Conservation (phyloP, 495 filamentous ascomycete species). For the Astrothelium subdiscretum region DNA sequence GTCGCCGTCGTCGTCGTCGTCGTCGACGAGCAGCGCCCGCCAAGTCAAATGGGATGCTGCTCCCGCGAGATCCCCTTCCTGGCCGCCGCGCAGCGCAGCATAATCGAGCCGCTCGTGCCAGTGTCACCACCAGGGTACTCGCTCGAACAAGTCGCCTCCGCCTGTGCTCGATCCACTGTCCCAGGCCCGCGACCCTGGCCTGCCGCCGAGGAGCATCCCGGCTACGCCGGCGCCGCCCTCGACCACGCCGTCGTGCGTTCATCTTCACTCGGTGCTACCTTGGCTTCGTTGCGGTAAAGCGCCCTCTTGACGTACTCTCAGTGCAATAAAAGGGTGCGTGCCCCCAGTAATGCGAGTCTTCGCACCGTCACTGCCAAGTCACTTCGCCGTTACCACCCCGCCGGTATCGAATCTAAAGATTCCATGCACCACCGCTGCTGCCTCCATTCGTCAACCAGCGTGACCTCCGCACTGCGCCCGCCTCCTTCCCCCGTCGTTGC, state of each 20-base stretch:
- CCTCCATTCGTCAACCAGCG: conserved; percentile 1
- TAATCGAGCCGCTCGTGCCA: background rate
- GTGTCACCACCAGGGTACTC: background rate
- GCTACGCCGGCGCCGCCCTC: conserved; percentile 1
- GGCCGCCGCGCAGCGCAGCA: conserved; percentile 1
- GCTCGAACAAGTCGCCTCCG: background rate
- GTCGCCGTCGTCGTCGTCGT: no score
- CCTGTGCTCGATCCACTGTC: background rate
- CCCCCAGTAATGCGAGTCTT: conserved; percentile 1
- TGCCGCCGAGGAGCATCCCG: background rate
- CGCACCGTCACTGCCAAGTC: conserved; percentile 1
- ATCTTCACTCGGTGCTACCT: background rate
- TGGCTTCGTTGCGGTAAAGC: background rate
- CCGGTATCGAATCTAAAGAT: conserved; percentile 2
- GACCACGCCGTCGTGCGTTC: conserved; percentile 1
- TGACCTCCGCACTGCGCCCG: conserved; percentile 2
- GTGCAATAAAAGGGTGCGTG: background rate
- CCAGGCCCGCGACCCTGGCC: conserved; percentile 1
- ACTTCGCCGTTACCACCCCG: background rate
- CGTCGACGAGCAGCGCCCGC: background rate
- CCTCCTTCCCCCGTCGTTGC: background rate
- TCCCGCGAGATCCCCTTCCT: background rate
- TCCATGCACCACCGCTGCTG: conserved; percentile 1
- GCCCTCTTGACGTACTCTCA: background rate
- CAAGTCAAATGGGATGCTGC: background rate